phyloP scores from a whole-genome alignment of 169 alveolate genomes.

The Theileria sp. region DNA sequence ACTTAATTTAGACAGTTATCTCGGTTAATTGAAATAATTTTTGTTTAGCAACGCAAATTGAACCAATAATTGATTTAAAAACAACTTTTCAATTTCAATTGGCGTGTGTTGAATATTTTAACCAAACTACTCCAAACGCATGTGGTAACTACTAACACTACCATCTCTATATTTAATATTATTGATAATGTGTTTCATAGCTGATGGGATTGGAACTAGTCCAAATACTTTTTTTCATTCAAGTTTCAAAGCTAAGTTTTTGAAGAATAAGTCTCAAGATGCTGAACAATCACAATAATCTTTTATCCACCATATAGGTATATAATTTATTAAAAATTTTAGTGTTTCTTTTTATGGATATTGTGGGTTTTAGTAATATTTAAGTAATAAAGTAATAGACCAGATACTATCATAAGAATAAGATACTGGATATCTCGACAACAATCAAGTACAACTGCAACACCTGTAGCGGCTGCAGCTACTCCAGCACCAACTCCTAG shows the following conservation, averaged over 20 bases:
- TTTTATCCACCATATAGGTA: constrained; percentile 4
- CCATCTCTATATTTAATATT: neutral
- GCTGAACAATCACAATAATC: neutral
- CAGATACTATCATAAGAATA: neutral
- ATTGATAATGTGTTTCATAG: constrained; percentile 13
- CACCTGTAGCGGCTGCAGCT: neutral
- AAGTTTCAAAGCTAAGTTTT: constrained; percentile 63
- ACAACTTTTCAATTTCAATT: constrained; percentile 81
- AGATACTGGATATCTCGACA: neutral
- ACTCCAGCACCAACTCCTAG: neutral
- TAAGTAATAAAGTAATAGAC: neutral
- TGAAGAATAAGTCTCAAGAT: neutral
- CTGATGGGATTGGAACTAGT: constrained; percentile 89
- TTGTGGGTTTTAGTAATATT: neutral
- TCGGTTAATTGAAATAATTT: constrained; percentile 52
- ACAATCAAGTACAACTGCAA: neutral
- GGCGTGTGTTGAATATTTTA: constrained; percentile 83
- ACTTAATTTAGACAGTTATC: constrained; percentile 1
- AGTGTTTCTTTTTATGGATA: neutral
- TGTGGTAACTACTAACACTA: constrained; percentile 40
- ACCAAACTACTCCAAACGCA: constrained; percentile 81
- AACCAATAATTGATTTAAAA: constrained; percentile 72
- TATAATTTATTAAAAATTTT: neutral
- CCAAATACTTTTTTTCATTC: constrained; percentile 83
- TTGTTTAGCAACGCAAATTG: constrained; percentile 64